Percentiles rank a stretch among this genome's conserved stretches.
phyloP scores from a whole-genome alignment of 2,329 filamentous ascomycete genomes.

The Pestalotiopsis sp. region DNA sequence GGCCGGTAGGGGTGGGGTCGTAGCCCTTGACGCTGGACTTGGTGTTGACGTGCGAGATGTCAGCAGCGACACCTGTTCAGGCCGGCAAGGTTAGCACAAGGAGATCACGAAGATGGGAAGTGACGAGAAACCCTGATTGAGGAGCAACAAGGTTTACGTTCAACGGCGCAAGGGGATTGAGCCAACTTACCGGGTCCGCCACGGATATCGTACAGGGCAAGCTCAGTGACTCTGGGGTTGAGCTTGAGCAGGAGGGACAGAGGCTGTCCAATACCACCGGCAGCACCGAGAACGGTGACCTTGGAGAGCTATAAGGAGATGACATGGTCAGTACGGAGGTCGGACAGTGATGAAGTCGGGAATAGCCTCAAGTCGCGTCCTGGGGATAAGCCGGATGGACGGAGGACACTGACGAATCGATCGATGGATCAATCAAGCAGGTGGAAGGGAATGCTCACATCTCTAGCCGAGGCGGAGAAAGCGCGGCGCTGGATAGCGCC shows the following conservation, averaged over 20 bases:
- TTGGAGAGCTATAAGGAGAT: constrained; percentile 77
- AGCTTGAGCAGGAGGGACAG: constrained; percentile 98
- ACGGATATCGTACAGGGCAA: constrained; percentile 97
- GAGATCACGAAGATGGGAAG: background rate
- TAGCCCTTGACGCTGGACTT: constrained; percentile 94
- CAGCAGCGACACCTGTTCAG: constrained; percentile 85
- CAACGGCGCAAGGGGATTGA: constrained; percentile 40
- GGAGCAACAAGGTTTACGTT: constrained; percentile 2
- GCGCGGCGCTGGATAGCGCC: constrained; percentile 69
- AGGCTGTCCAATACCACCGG: constrained; percentile 97
- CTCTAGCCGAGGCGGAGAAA: constrained; percentile 78
- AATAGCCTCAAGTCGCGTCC: constrained; percentile 5
- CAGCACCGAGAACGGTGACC: constrained; percentile 95
- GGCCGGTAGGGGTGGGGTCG: constrained; percentile 74
- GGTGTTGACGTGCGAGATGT: constrained; percentile 99
- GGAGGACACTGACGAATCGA: constrained; percentile 13
- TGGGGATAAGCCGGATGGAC: constrained; percentile 6
- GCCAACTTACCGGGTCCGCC: constrained; percentile 73
- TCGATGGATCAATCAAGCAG: constrained; percentile 6
- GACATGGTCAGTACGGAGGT: constrained; percentile 18
- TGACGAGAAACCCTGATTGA: background rate
- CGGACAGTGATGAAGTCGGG: constrained; percentile 1
- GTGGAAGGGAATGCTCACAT: constrained; percentile 55
- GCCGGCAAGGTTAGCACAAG: background rate
- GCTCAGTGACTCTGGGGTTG: constrained; percentile 90